These are phyloP conservation scores for Talaromyces sp. DNA, from an alignment of 2,329 filamentous ascomycete genomes.

Conservation along the genomic window DNA sequence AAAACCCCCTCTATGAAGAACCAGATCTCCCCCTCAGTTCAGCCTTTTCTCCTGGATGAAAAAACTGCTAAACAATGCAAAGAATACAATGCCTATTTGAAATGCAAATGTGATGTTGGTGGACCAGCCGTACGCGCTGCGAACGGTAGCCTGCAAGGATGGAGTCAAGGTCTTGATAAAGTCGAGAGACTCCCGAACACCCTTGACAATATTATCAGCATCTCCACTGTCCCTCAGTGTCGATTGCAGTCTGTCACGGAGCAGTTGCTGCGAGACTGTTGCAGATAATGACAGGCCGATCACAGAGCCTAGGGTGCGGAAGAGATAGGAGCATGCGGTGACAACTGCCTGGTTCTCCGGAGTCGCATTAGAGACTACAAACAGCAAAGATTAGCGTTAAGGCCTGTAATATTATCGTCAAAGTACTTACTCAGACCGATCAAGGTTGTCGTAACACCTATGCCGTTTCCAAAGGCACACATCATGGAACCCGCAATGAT, in stretches of 20 bases:
- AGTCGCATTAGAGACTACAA: conserved; percentile 59
- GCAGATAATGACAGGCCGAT: conserved; percentile 66
- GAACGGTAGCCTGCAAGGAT: conserved; percentile 54
- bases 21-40: conserved; percentile 16
- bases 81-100: conserved; percentile 46
- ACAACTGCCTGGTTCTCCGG: conserved; percentile 67
- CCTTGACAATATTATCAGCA: conserved; percentile 62
- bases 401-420: neutral
- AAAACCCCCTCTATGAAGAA: neutral
- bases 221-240: conserved; percentile 55
- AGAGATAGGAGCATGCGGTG: conserved; percentile 75
- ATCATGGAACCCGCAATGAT: conserved; percentile 57
- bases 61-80: conserved; percentile 39
- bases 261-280: conserved; percentile 58
- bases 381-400: neutral
- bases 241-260: conserved; percentile 49
- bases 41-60: conserved; percentile 58
- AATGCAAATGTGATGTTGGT: conserved; percentile 50
- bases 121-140: conserved; percentile 60
- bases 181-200: conserved; percentile 65
- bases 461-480: conserved; percentile 51
- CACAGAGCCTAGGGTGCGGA: conserved; percentile 66
- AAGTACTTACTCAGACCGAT: conserved; percentile 56
- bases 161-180: conserved; percentile 50
- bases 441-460: conserved; percentile 66